phyloP scores from a whole-genome alignment of 2,329 filamentous ascomycete species.

The Sporothrix phasma region DNA sequence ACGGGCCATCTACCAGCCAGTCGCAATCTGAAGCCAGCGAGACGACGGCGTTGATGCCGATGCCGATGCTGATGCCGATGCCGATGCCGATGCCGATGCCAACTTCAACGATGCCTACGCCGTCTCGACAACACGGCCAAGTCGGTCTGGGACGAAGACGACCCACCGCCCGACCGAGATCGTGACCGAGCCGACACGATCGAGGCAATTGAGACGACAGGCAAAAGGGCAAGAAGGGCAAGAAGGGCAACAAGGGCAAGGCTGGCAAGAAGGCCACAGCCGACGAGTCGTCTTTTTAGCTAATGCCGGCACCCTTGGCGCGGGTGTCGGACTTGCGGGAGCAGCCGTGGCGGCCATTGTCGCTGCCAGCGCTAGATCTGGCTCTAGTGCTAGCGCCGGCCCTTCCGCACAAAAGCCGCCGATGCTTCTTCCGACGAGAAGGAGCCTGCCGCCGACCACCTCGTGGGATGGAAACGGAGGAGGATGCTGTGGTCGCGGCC shows the following conservation, averaged over 20 bases:
- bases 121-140: background rate
- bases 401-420: slow-evolving; percentile 37
- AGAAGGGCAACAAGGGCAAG: background rate
- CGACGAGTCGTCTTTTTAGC: slow-evolving; percentile 49
- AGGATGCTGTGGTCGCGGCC: background rate
- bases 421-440: slow-evolving; percentile 32
- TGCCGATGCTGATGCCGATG: background rate
- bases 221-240: slow-evolving; percentile 23
- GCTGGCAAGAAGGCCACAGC: background rate
- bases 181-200: background rate
- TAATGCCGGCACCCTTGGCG: slow-evolving; percentile 61
- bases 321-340: slow-evolving; percentile 55
- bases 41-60: background rate
- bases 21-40: background rate
- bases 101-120: background rate
- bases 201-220: background rate
- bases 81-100: background rate
- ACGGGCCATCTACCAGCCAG: background rate
- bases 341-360: slow-evolving; percentile 17
- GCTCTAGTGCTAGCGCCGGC: slow-evolving; percentile 31
- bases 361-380: slow-evolving; percentile 22
- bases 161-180: slow-evolving; percentile 6
- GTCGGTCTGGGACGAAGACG: background rate
- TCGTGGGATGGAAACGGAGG: slow-evolving; percentile 8
- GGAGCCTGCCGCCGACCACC: slow-evolving; percentile 23